A percentile compares a stretch with the other conserved stretches of the same genome.
Evolutionary conservation across 2,329 filamentous ascomycete genomes (phyloP).

Genomic region (Fusarium dimerum): DNA sequence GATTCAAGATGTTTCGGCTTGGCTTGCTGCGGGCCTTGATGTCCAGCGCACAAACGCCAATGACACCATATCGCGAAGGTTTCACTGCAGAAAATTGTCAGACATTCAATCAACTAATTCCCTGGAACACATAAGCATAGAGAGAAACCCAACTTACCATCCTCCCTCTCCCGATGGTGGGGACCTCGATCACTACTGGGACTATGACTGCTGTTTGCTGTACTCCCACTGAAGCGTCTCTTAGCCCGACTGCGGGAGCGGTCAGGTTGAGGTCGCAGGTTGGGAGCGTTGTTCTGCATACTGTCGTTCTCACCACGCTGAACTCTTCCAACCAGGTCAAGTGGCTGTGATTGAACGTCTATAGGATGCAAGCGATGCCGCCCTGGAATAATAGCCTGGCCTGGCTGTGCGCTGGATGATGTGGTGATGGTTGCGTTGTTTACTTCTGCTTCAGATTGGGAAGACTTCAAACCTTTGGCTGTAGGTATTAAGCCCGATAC

Average conservation of each 20-base stretch:
- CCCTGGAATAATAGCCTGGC: conserved; percentile 39
- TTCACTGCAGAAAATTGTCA: conserved; percentile 45
- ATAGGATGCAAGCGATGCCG: conserved; percentile 48
- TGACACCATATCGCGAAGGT: conserved; percentile 64
- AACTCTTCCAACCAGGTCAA: conserved; percentile 49
- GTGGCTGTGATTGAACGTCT: conserved; percentile 40
- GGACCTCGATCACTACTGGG: conserved; percentile 69
- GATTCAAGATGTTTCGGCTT: conserved; percentile 92
- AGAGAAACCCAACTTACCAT: conserved; percentile 38
- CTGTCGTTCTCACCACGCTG: conserved; percentile 39
- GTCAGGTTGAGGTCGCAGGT: conserved; percentile 48
- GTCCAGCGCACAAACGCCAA: conserved; percentile 94
- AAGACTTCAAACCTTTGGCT: conserved; percentile 40
- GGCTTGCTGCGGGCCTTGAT: conserved; percentile 96
- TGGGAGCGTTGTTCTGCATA: conserved; percentile 34
- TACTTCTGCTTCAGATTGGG: conserved; percentile 52
- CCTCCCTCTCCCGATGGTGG: conserved; percentile 58
- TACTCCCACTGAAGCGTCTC: conserved; percentile 79
- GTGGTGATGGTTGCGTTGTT: conserved; percentile 57
- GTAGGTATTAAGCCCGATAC: conserved; percentile 50
- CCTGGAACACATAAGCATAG: background rate
- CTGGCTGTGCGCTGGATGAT: conserved; percentile 43
- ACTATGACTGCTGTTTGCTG: conserved; percentile 78
- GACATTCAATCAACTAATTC: background rate
- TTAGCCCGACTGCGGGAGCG: conserved; percentile 69